Conservation (phyloP, 2,329 filamentous ascomycete genomes). For the Trichoderma simmonsii region DNA sequence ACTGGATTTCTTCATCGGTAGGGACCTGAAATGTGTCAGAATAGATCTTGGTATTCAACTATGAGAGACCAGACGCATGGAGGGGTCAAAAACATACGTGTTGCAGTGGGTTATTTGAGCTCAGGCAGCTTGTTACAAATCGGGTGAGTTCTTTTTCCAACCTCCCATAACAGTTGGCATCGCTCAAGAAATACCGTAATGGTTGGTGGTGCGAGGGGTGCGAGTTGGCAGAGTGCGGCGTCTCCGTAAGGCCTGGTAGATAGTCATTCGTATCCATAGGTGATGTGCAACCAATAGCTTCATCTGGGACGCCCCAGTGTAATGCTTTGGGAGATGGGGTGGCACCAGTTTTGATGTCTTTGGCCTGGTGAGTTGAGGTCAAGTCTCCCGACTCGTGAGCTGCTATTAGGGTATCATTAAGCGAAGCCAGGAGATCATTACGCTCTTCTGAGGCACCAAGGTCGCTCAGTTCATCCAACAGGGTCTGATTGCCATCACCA, state of each 20-base stretch:
- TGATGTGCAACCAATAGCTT: background rate
- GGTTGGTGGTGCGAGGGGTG: background rate
- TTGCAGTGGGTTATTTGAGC: constrained; percentile 7
- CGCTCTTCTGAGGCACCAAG: background rate
- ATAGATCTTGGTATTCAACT: background rate
- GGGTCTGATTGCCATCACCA: background rate
- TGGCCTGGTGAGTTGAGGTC: background rate
- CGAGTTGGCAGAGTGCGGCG: background rate
- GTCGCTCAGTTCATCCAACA: background rate
- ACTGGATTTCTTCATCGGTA: background rate
- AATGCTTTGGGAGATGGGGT: background rate
- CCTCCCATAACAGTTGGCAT: constrained; percentile 7
- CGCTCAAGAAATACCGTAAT: constrained; percentile 2
- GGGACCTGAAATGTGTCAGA: background rate
- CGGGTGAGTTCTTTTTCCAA: constrained; percentile 6
- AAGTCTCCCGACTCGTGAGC: background rate
- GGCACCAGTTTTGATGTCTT: background rate
- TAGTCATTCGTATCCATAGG: background rate
- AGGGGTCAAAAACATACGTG: background rate
- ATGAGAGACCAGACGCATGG: too few relatives aligned
- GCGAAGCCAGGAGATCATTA: background rate
- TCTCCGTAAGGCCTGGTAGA: background rate
- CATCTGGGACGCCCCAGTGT: background rate
- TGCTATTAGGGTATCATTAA: background rate
- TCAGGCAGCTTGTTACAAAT: constrained; percentile 6